Base-by-base conservation (phyloP, 495 filamentous ascomycete species). In the Apodospora peruviana region DNA sequence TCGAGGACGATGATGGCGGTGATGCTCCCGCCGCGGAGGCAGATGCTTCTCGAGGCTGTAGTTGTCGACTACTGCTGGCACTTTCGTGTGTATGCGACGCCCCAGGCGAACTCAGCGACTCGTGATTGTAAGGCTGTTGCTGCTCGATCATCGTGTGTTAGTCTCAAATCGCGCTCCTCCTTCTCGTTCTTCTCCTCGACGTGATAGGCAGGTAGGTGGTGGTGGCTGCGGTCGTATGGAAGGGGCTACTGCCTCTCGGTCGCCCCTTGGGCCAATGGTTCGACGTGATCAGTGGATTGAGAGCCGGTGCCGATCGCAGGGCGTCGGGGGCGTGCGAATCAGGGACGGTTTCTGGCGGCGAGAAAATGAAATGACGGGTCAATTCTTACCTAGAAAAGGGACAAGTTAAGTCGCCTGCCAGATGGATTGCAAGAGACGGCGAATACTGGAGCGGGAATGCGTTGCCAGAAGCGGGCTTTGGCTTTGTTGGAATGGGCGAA, bases 91-190 rank as follows among this genome's bases (percentile, higher is more conserved):
- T 18, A 16, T 52, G 35, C 19, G 47, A 45, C 22, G 48, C 52
- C 47, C 43, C 50, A 47, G 51, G 39, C 42, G 54, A 43, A 16
- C 37, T 34, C 48, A 38, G 59, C 37, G 45, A 36, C 46, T n/a
- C 27, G 27, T 14, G 27, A 14, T 14, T 7, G 27, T 14, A 14
- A 32, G 27, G 36, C 24, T 46, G 32, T 32, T 37, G 18, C 47
- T 46, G 40, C 37, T 54, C 43, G 12, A 38, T 36, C 57, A 63
- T 57, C 41, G 40, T 38, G 57, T 45, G 58, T 66, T 43, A 66
- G 62, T 52, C 46, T 50, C 38, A 23, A 21, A 38, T 48, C 60
- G 43, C 43, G 40, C 25, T 34, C 27, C 14, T n/a, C n/a, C n/a
- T n/a, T n/a, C n/a, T n/a, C n/a, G n/a, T n/a, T n/a, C n/a, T n/a